Conservation (phyloP, 176 grass and related monocot species). For the Zoysia pacifica region DNA sequence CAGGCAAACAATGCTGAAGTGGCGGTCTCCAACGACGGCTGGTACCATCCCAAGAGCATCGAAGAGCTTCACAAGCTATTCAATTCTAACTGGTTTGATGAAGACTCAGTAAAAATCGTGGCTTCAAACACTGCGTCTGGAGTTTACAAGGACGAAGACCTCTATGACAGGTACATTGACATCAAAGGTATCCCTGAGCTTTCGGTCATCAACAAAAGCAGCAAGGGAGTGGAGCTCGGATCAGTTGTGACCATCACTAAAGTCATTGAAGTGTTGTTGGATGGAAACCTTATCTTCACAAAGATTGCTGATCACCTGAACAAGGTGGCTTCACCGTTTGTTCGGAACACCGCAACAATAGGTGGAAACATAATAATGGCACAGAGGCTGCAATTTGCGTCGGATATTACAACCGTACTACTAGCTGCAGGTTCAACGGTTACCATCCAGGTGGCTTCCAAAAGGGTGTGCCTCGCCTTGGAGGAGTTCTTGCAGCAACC, state of each 20-base stretch:
- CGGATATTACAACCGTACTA: constrained; percentile 72
- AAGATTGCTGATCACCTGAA: constrained; percentile 73
- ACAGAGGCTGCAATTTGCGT: constrained; percentile 61
- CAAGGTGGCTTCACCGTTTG: constrained; percentile 68
- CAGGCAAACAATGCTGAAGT: neutral
- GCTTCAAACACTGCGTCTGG: constrained; percentile 75
- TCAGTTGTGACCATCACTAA: constrained; percentile 70
- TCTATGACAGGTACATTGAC: constrained; percentile 68
- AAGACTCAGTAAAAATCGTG: constrained; percentile 59
- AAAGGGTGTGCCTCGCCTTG: constrained; percentile 49
- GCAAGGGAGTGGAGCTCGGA: constrained; percentile 62
- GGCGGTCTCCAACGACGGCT: neutral
- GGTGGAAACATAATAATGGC: constrained; percentile 91
- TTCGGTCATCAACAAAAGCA: constrained; percentile 47
- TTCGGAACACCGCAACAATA: constrained; percentile 73
- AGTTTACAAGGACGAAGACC: constrained; percentile 72
- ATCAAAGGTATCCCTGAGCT: constrained; percentile 74
- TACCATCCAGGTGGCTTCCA: constrained; percentile 47
- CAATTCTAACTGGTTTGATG: constrained; percentile 39
- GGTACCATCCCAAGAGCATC: constrained; percentile 65
- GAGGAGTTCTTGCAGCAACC: constrained; percentile 79
- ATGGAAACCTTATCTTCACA: constrained; percentile 42
- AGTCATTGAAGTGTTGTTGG: constrained; percentile 61
- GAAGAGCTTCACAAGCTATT: constrained; percentile 58
- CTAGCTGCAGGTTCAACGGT: constrained; percentile 59